Conservation (phyloP, 225 moss, liverwort and hornwort species). For the Lunularia cruciata region DNA sequence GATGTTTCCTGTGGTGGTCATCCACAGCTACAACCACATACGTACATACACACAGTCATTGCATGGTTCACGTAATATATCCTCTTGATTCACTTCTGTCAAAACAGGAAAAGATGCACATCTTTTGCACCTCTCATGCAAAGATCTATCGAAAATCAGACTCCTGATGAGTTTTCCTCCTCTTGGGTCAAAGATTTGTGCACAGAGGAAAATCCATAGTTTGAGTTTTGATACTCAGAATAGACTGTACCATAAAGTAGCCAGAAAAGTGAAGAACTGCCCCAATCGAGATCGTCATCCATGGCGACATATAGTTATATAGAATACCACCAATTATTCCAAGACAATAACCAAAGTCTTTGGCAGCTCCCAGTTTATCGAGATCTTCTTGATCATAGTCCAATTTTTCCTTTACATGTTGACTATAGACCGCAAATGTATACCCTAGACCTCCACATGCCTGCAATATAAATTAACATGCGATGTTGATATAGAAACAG, state of each 20-base stretch:
- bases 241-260: conserved; percentile 72
- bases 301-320: conserved; percentile 75
- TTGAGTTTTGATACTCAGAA: too few species aligned
- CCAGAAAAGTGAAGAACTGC: conserved; percentile 65
- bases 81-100: too few species aligned
- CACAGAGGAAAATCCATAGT: too few species aligned
- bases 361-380: conserved; percentile 82
- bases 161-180: too few species aligned
- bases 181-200: too few species aligned
- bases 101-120: too few species aligned
- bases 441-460: conserved; percentile 81
- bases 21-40: conserved; percentile 52
- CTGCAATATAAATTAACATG: too few species aligned
- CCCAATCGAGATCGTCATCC: conserved; percentile 67
- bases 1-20: conserved; percentile 57
- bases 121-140: too few species aligned
- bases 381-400: conserved; percentile 72
- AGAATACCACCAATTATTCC: conserved; percentile 81
- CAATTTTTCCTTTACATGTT: conserved; percentile 74
- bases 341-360: conserved; percentile 78
- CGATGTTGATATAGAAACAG: too few species aligned
- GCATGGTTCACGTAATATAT: too few species aligned
- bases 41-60: too few species aligned
- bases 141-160: too few species aligned
- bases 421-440: conserved; percentile 84